A percentile compares a stretch with the other conserved stretches of the same genome.
Evolutionary conservation across 2,329 filamentous ascomycete genomes (phyloP).

Genomic region (Microcera coccophila): DNA sequence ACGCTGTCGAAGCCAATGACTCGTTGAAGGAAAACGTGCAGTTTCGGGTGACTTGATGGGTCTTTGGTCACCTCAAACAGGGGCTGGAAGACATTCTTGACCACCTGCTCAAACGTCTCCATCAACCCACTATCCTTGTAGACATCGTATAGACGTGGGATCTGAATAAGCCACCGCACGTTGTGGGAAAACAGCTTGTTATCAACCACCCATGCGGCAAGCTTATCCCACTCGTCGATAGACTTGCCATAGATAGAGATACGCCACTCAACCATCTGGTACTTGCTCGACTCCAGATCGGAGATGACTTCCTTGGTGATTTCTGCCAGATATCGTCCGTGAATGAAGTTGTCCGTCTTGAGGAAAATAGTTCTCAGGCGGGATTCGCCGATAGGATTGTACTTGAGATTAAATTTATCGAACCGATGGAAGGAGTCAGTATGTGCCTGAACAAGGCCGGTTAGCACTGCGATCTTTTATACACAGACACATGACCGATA

Average conservation of each 20-base stretch:
- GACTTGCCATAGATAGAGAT: constrained; percentile 95
- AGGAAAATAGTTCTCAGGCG: constrained; percentile 95
- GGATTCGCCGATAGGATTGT: constrained; percentile 95
- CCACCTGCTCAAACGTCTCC: constrained; percentile 83
- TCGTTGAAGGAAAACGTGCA: constrained; percentile 89
- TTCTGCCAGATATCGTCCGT: constrained; percentile 91
- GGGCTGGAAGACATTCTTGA: constrained; percentile 88
- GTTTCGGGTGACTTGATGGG: constrained; percentile 80
- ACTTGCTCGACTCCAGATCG: constrained; percentile 97
- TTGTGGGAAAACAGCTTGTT: constrained; percentile 98
- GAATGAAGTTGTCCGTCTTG: constrained; percentile 97
- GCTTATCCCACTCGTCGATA: constrained; percentile 93
- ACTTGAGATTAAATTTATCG: constrained; percentile 99
- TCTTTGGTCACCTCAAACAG: constrained; percentile 92
- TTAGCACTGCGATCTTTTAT: background rate
- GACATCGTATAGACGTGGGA: constrained; percentile 90
- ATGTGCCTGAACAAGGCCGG: constrained; percentile 60
- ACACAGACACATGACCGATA: background rate
- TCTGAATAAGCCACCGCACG: constrained; percentile 93
- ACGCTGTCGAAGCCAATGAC: constrained; percentile 98
- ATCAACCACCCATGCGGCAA: constrained; percentile 95
- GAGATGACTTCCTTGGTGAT: constrained; percentile 98
- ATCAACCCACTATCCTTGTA: constrained; percentile 88
- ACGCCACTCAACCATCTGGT: constrained; percentile 99
- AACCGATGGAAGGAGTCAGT: constrained; percentile 98